Percentiles rank a stretch among this genome's conserved stretches.
phyloP scores from a whole-genome alignment of 2,329 filamentous ascomycete genomes.

The Epichloe gansuensis region DNA sequence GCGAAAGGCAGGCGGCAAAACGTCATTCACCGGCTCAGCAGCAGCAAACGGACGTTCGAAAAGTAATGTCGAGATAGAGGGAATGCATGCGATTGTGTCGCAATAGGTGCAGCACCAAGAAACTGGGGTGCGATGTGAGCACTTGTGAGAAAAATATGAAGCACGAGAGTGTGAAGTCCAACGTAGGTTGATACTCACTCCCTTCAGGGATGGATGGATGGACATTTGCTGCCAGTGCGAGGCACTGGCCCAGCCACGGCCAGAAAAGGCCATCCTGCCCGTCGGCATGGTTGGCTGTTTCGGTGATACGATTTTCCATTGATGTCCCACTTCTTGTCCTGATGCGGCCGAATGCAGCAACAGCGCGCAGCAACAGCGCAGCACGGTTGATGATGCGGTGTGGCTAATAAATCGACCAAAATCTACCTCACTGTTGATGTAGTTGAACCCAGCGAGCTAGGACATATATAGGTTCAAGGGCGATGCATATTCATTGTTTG shows the following conservation, averaged over 20 bases:
- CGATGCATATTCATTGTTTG: no score
- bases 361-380: no score
- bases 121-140: conserved; percentile 1
- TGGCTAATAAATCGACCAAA: no score
- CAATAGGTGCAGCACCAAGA: conserved; percentile 4
- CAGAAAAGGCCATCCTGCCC: background rate
- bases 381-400: background rate
- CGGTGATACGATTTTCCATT: conserved; percentile 2
- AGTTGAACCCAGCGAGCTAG: no score
- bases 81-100: conserved; percentile 9
- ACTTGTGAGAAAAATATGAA: conserved; percentile 3
- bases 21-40: conserved; percentile 35
- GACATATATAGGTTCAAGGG: no score
- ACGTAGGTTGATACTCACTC: conserved; percentile 3
- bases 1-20: background rate
- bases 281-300: background rate
- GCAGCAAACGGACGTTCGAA: conserved; percentile 12
- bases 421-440: no score
- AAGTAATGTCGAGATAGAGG: background rate
- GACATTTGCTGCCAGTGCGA: background rate
- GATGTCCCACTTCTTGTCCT: background rate
- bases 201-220: conserved; percentile 7
- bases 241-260: conserved; percentile 1
- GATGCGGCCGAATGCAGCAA: background rate
- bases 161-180: conserved; percentile 6